phyloP scores from a whole-genome alignment of 75 land plant genomes.

The Chamaecyparis obtusa region DNA sequence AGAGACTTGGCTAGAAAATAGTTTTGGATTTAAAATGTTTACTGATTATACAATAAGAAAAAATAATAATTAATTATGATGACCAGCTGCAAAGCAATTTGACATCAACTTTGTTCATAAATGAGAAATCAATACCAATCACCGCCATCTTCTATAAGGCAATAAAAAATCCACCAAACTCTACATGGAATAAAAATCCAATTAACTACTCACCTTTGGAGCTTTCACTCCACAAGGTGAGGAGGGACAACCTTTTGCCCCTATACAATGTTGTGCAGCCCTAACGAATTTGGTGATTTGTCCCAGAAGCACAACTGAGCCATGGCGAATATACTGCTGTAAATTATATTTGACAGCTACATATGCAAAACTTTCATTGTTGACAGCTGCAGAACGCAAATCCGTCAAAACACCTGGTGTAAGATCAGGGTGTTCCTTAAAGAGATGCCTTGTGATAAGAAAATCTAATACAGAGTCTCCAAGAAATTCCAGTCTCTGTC shows the following conservation, averaged over 20 bases:
- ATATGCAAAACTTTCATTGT: constrained; percentile 91
- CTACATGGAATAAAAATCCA: neutral
- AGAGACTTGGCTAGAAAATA: neutral
- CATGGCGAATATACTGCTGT: constrained; percentile 71
- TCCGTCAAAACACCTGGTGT: constrained; percentile 89
- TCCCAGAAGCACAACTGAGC: constrained; percentile 47
- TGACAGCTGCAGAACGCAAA: constrained; percentile 91
- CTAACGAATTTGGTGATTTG: constrained; percentile 68
- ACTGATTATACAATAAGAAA: neutral
- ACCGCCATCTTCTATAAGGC: neutral
- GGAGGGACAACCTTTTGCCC: constrained; percentile 10
- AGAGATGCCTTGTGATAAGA: constrained; percentile 80
- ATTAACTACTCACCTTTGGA: constrained; percentile 29
- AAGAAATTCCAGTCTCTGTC: constrained; percentile 91
- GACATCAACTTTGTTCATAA: neutral
- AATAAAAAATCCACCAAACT: neutral
- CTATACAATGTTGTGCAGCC: constrained; percentile 15
- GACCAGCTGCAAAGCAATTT: neutral
- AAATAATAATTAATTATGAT: neutral
- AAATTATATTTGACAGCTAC: constrained; percentile 71
- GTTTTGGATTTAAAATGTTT: neutral
- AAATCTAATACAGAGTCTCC: constrained; percentile 91
- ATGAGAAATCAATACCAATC: neutral
- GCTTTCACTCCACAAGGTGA: constrained; percentile 30
- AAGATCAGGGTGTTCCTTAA: constrained; percentile 41